phyloP scores from a whole-genome alignment of 1,284 basidiomycete species.

The Ustilago trichophora region DNA sequence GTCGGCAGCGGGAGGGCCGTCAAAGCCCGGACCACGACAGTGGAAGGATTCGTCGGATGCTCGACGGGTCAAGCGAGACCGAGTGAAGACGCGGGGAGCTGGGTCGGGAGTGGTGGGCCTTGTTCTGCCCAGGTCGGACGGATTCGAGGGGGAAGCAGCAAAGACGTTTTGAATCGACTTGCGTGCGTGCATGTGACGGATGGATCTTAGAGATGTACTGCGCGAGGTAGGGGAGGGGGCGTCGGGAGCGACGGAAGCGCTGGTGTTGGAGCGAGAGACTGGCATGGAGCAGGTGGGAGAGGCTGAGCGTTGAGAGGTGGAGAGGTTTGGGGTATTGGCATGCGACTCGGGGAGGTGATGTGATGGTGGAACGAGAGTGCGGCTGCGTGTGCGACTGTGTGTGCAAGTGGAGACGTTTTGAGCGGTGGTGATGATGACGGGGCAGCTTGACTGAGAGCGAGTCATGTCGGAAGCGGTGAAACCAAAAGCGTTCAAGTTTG shows the following conservation, averaged over 20 bases:
- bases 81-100: no score
- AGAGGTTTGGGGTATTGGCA: no score
- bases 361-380: constrained; percentile 10
- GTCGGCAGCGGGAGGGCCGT: constrained; percentile 21
- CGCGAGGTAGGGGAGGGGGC: not conserved
- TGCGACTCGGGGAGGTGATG: not conserved
- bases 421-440: constrained; percentile 5
- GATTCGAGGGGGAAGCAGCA: not conserved
- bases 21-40: constrained; percentile 25
- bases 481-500: constrained; percentile 5
- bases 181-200: constrained; percentile 31
- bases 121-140: no score
- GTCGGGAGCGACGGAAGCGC: not conserved
- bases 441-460: constrained; percentile 9
- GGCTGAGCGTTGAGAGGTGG: constrained; percentile 5
- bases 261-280: constrained; percentile 4
- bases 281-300: constrained; percentile 10
- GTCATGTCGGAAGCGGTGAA: constrained; percentile 6
- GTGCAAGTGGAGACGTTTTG: no score
- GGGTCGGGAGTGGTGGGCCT: no score
- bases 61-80: constrained; percentile 8
- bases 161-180: constrained; percentile 20
- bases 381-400: constrained; percentile 17
- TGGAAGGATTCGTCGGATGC: constrained; percentile 30
- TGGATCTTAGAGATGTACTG: constrained; percentile 26